Percentiles rank a stretch among this genome's conserved stretches.
These are phyloP conservation scores for Hypoxylon sp. DNA, from an alignment of 2,329 filamentous ascomycete species.

Conservation along the genomic window DNA sequence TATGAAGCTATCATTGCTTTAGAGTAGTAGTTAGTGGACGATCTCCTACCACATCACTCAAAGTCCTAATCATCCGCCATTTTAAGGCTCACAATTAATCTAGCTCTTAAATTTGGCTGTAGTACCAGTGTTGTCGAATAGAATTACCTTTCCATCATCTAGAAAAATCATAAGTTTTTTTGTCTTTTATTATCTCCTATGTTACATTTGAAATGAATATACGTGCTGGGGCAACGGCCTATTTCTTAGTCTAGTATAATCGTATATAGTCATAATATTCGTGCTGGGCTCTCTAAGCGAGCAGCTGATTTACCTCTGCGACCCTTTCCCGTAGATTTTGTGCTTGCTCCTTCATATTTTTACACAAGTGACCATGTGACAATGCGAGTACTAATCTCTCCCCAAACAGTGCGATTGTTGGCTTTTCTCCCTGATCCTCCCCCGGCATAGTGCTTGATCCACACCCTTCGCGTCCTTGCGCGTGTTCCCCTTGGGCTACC, in stretches of 20 bases:
- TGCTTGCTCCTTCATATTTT: slow-evolving; percentile 15
- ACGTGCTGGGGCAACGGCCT: neutral
- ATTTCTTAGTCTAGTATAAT: neutral
- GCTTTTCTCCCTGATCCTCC: slow-evolving; percentile 1
- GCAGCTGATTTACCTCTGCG: slow-evolving; percentile 2
- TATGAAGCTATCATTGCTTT: neutral
- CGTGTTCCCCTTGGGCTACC: slow-evolving; percentile 3
- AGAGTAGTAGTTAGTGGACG: neutral
- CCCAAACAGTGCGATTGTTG: neutral
- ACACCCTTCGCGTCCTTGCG: neutral
- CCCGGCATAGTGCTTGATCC: neutral
- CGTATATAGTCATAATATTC: neutral
- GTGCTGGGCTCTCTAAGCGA: neutral
- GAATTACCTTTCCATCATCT: neutral
- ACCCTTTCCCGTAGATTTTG: slow-evolving; percentile 10
- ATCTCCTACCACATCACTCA: too few relatives aligned
- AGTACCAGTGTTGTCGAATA: too few relatives aligned
- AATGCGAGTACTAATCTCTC: neutral
- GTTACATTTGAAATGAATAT: neutral
- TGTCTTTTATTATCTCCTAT: neutral
- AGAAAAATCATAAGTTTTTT: neutral
- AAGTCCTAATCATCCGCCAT: too few relatives aligned
- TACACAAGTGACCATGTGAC: slow-evolving; percentile 11
- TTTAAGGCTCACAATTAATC: neutral
- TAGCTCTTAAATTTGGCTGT: neutral